Evolutionary conservation across 371 early-diverging fungal species (phyloP).

Genomic region (Sporodiniella umbellata): DNA sequence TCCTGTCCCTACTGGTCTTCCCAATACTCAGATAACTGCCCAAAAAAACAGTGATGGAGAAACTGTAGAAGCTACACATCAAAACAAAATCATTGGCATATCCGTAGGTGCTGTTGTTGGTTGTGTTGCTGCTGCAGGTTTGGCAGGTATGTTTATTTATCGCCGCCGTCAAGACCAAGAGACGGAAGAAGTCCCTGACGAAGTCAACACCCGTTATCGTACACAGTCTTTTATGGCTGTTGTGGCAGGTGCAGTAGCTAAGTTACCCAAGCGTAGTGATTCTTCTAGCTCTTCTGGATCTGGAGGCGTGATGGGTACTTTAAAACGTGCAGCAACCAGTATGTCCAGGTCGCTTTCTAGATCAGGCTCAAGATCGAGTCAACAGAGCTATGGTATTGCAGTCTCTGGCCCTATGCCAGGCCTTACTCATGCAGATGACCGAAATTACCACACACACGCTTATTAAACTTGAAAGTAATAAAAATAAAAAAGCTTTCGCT

Average conservation of each 20-base stretch:
- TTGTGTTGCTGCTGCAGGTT: slow-evolving; percentile 34
- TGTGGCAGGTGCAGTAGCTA: slow-evolving; percentile 36
- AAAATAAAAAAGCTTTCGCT: too few relatives aligned
- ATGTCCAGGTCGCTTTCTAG: slow-evolving; percentile 18
- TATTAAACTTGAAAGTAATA: slow-evolving; percentile 1
- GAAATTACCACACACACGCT: background rate
- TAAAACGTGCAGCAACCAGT: slow-evolving; percentile 28
- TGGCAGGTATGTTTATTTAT: slow-evolving; percentile 38
- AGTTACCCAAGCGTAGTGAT: slow-evolving; percentile 22
- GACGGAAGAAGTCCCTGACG: slow-evolving; percentile 6
- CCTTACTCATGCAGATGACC: slow-evolving; percentile 22
- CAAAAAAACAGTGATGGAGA: slow-evolving; percentile 12
- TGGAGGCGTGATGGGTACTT: slow-evolving; percentile 20
- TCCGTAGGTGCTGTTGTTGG: slow-evolving; percentile 35
- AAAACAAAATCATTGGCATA: slow-evolving; percentile 28
- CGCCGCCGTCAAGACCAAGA: slow-evolving; percentile 21
- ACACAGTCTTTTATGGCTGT: slow-evolving; percentile 36
- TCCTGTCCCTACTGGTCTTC: background rate
- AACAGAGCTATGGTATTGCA: slow-evolving; percentile 28
- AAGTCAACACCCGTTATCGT: slow-evolving; percentile 33
- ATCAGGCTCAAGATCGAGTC: slow-evolving; percentile 15
- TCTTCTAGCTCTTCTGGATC: slow-evolving; percentile 12
- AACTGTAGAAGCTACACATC: slow-evolving; percentile 14
- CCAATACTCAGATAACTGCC: slow-evolving; percentile 1
- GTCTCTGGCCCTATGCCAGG: slow-evolving; percentile 22